Evolutionary conservation across 1,284 basidiomycete genomes (phyloP).

Genomic region (Rhodotorula sp.): DNA sequence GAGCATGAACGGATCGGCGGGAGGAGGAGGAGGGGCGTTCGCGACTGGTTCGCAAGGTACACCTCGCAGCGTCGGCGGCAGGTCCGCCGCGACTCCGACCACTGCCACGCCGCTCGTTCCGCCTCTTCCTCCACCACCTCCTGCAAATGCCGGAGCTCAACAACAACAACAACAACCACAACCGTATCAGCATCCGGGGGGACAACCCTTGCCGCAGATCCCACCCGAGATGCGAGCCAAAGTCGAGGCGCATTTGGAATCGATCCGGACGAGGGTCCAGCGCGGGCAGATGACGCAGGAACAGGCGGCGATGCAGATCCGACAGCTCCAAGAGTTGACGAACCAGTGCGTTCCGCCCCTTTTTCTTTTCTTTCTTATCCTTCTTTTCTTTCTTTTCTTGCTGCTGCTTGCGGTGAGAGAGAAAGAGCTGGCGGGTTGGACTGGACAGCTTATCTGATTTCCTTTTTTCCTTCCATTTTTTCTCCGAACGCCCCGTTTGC

Average conservation of each 20-base stretch:
- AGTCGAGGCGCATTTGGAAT: conserved; percentile 25
- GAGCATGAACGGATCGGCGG: neutral
- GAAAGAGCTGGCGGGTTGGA: too few relatives aligned
- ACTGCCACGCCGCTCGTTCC: too few relatives aligned
- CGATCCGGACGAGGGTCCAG: conserved; percentile 17
- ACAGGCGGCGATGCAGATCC: conserved; percentile 28
- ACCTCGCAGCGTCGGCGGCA: neutral
- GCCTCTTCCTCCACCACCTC: too few relatives aligned
- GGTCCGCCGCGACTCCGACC: neutral
- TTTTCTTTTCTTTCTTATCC: too few relatives aligned
- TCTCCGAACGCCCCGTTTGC: neutral
- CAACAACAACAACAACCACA: neutral
- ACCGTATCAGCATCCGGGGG: conserved; percentile 11
- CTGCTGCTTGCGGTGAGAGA: neutral
- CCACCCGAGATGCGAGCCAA: conserved; percentile 31
- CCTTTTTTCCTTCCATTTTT: too few relatives aligned
- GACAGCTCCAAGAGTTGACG: conserved; percentile 32
- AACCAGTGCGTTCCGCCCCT: conserved; percentile 13
- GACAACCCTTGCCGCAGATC: conserved; percentile 19
- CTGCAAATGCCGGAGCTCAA: neutral
- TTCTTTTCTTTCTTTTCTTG: neutral
- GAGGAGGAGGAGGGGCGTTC: neutral
- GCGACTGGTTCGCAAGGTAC: conserved; percentile 2
- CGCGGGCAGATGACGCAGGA: conserved; percentile 21
- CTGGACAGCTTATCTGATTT: too few relatives aligned